Percentiles rank a stretch among this genome's conserved stretches.
phyloP scores from a whole-genome alignment of 2,329 filamentous ascomycete genomes.

The Sporothrix mexicana region DNA sequence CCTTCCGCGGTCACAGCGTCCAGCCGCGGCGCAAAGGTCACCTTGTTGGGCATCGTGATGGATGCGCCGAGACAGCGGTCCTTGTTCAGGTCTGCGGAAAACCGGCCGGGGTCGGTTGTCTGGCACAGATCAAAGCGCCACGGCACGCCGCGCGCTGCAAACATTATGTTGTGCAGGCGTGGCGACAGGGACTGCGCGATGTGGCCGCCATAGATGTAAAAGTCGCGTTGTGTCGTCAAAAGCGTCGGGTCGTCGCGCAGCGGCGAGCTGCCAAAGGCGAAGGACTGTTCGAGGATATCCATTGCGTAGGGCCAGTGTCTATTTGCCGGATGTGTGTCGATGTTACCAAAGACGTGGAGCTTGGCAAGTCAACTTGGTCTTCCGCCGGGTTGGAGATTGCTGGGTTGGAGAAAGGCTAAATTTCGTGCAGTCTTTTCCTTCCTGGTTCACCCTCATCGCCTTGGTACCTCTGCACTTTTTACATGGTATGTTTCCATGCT shows the following conservation, averaged over 20 bases:
- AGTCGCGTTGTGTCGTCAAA: neutral
- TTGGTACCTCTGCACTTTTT: neutral
- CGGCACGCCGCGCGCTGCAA: slow-evolving; percentile 5
- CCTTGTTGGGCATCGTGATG: slow-evolving; percentile 24
- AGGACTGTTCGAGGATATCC: slow-evolving; percentile 22
- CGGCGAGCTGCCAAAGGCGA: slow-evolving; percentile 10
- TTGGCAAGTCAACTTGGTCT: too few species aligned
- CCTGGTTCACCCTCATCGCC: neutral
- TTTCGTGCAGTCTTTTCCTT: neutral
- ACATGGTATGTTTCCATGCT: neutral
- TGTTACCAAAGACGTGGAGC: neutral
- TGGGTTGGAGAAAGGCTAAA: neutral
- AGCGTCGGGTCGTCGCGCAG: neutral
- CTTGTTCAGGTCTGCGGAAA: neutral
- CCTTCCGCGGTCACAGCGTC: neutral
- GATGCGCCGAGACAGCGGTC: neutral
- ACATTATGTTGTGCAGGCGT: slow-evolving; percentile 18
- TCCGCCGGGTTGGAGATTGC: neutral
- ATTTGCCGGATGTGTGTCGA: neutral
- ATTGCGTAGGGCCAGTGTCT: neutral
- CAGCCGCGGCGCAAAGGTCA: slow-evolving; percentile 1
- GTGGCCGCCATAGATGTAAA: slow-evolving; percentile 14
- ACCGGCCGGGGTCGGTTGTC: neutral
- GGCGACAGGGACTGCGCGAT: slow-evolving; percentile 21
- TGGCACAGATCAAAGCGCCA: neutral